These are phyloP conservation scores for Novymonas esmeraldas DNA, from an alignment of 208 protist genomes.

Conservation along the genomic window DNA sequence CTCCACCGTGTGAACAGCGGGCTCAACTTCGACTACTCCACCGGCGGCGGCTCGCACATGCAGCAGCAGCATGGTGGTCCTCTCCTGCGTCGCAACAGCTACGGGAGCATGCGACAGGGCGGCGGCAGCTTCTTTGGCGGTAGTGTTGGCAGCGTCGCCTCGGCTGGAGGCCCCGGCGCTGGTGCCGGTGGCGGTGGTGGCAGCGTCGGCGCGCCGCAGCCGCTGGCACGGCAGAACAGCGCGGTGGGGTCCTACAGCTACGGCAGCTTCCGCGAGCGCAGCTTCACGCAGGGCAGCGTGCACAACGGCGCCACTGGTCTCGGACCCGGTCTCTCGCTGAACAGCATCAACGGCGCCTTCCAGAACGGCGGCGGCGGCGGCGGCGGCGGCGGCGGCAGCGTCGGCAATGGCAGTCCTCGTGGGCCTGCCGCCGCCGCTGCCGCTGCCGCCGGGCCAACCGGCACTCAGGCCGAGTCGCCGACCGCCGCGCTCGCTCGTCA, in stretches of 20 bases:
- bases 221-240: constrained; percentile 23
- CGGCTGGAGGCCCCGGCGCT: neutral
- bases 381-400: neutral
- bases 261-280: constrained; percentile 36
- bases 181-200: too few species aligned
- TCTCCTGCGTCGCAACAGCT: constrained; percentile 19
- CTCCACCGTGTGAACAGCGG: constrained; percentile 46
- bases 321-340: constrained; percentile 28
- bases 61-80: constrained; percentile 9
- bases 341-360: constrained; percentile 16
- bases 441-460: neutral
- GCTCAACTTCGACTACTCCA: constrained; percentile 33
- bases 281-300: constrained; percentile 18
- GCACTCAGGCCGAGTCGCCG: neutral
- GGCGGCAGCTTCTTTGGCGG: constrained; percentile 24
- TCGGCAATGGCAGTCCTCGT: too few species aligned
- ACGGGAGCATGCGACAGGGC: constrained; percentile 17
- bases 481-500: constrained; percentile 15
- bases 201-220: constrained; percentile 4
- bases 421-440: neutral
- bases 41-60: constrained; percentile 18
- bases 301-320: constrained; percentile 24
- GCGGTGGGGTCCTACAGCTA: constrained; percentile 25
- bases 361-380: neutral
- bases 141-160: neutral